Conservation (phyloP, 148 eudicot genomes). For the Linanthus parryae region DNA sequence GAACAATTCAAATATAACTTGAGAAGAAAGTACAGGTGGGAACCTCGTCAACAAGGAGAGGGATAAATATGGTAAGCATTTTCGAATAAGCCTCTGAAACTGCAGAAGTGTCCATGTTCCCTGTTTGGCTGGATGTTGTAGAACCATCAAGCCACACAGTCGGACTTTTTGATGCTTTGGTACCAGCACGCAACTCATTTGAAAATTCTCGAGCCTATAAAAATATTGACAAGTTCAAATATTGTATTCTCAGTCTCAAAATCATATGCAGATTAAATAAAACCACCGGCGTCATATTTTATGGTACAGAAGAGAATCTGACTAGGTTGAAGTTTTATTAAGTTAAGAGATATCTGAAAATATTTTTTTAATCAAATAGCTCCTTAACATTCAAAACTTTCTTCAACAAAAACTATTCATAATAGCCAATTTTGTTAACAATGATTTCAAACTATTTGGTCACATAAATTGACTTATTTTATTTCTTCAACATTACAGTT, state of each 20-base stretch:
- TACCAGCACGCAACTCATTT: conserved; percentile 94
- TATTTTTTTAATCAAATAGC: too few relatives aligned
- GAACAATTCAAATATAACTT: too few relatives aligned
- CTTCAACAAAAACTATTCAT: too few relatives aligned
- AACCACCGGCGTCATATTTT: background rate
- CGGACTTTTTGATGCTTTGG: conserved; percentile 81
- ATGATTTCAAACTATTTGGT: too few relatives aligned
- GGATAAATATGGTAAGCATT: conserved; percentile 86
- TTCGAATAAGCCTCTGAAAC: conserved; percentile 94
- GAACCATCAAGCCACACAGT: conserved; percentile 82
- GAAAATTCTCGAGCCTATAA: conserved; percentile 91
- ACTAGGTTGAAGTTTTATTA: background rate
- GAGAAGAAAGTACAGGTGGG: background rate
- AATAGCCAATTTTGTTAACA: too few relatives aligned
- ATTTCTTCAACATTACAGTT: too few relatives aligned
- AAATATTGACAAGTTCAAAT: background rate
- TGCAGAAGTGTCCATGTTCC: conserved; percentile 74
- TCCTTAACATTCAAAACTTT: too few relatives aligned
- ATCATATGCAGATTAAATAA: background rate
- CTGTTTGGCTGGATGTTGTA: conserved; percentile 58
- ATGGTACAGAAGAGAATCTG: too few relatives aligned
- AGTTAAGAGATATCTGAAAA: too few relatives aligned
- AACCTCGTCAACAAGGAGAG: conserved; percentile 96
- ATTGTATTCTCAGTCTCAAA: background rate
- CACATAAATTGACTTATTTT: too few relatives aligned